phyloP scores from a whole-genome alignment of 2,329 filamentous ascomycete species.

The Stagonosporopsis cucurbitacearum region DNA sequence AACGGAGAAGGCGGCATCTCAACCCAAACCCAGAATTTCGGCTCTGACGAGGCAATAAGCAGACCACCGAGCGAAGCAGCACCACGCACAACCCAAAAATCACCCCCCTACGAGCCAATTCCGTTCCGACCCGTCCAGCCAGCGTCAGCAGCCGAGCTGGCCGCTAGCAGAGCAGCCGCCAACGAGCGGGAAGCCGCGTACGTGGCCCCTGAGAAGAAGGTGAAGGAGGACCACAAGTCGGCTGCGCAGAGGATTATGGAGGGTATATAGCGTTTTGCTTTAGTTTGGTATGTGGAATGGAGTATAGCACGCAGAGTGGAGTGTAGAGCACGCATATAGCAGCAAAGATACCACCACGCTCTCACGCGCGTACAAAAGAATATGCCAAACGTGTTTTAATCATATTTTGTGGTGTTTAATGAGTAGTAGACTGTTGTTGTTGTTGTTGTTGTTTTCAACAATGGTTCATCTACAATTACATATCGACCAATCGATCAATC shows the following conservation, averaged over 20 bases:
- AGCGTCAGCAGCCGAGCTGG: conserved; percentile 13
- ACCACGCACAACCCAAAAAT: not conserved
- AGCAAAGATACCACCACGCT: conserved; percentile 7
- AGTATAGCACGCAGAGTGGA: too few species aligned
- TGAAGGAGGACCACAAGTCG: conserved; percentile 13
- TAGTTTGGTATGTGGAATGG: not conserved
- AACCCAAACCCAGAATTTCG: conserved; percentile 6
- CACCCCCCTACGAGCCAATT: conserved; percentile 7
- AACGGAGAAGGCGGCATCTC: conserved; percentile 17
- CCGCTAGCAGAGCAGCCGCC: conserved; percentile 12
- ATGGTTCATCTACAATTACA: too few species aligned
- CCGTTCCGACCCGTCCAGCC: conserved; percentile 8
- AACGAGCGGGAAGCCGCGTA: conserved; percentile 15
- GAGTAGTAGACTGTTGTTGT: too few species aligned
- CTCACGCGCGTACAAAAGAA: too few species aligned
- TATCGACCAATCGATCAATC: not conserved
- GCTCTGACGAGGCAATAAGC: conserved; percentile 6
- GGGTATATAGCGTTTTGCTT: conserved; percentile 3
- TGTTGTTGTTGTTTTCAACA: too few species aligned
- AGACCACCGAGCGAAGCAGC: not conserved
- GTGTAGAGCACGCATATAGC: too few species aligned
- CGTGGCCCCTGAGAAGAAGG: conserved; percentile 6
- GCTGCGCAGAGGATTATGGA: conserved; percentile 20
- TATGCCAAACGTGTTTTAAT: too few species aligned
- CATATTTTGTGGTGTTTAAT: too few species aligned